A percentile compares a stretch with the other conserved stretches of the same genome.
These are phyloP conservation scores for Penicillium canariense DNA, from an alignment of 495 filamentous ascomycete genomes.

Conservation along the genomic window DNA sequence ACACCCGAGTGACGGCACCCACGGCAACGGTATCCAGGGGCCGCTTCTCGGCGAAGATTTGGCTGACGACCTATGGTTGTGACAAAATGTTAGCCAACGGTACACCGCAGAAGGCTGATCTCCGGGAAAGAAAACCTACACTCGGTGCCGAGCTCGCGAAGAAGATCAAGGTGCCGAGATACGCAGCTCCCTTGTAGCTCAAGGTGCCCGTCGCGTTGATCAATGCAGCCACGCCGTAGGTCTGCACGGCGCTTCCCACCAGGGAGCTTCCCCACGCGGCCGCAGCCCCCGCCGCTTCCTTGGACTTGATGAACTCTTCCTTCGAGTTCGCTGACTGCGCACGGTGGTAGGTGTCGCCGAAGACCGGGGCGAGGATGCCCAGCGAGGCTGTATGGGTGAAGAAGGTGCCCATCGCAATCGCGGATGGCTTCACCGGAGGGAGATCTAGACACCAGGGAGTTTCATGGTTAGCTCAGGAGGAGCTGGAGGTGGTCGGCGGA, in stretches of 20 bases:
- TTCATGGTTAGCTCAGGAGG: slow-evolving; percentile 3
- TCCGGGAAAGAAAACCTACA: slow-evolving; percentile 53
- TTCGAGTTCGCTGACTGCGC: slow-evolving; percentile 90
- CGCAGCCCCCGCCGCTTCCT: slow-evolving; percentile 84
- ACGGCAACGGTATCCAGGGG: slow-evolving; percentile 87
- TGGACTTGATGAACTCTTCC: slow-evolving; percentile 92
- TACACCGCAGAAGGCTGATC: not conserved
- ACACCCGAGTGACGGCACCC: slow-evolving; percentile 72
- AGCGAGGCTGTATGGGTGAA: slow-evolving; percentile 87
- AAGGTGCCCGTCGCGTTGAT: slow-evolving; percentile 94
- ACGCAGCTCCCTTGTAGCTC: slow-evolving; percentile 94
- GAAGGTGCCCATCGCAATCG: slow-evolving; percentile 90
- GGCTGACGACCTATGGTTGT: slow-evolving; percentile 69
- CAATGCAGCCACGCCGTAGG: slow-evolving; percentile 91
- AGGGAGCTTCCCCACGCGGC: slow-evolving; percentile 88
- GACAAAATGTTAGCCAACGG: not conserved
- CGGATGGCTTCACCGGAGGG: slow-evolving; percentile 94
- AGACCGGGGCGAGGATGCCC: slow-evolving; percentile 81
- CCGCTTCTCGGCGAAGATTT: slow-evolving; percentile 86
- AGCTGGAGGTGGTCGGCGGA: not conserved
- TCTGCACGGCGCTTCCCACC: slow-evolving; percentile 82
- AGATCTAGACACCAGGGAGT: slow-evolving; percentile 57
- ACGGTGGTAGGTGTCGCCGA: slow-evolving; percentile 92
- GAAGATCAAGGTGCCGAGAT: slow-evolving; percentile 88
- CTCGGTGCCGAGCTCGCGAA: slow-evolving; percentile 83